Evolutionary conservation across 371 early-diverging fungal genomes (phyloP), one percentile per base, ranked within the genome.

Genomic region (Rhizopus sp.): DNA sequence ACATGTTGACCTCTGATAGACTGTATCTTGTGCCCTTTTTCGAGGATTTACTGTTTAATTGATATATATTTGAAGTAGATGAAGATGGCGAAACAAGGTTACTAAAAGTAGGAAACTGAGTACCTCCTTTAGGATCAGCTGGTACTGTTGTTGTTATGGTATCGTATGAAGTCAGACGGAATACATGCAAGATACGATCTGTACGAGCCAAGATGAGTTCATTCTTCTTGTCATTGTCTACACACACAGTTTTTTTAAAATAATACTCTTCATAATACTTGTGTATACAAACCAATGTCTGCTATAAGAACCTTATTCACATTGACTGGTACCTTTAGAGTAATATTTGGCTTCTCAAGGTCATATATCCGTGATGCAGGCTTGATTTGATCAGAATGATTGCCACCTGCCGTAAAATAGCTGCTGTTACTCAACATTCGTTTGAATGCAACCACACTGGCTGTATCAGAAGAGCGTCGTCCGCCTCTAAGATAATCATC

Each of bases 201-300:
- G 93, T 91, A n/a, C 91, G 81, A 1, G 88, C 90, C 15, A 92
- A 64, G 2, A 92, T 82, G 5, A 92, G 69, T 62, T 92, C 91
- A 51, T 92, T 92, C 44, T 83, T 51, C 2, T 84, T 84, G 59
- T 91, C 89, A 40, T 85, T 88, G 59, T 92, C 90, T 85, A 54
- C 23, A 23, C 23, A 23, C 23, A 23, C 0, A 23, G 23, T 23
- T 23, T 23, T 23, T 23, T 23, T 23, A 23, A 23, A 53, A 8
- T n/a, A 13, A 59, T 48, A 23, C 15, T 8, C 31, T 13, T 39
- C 6, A 13, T 10, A 7, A 9, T 12, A 48, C 12, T 9, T 45
- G 51, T 13, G 5, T 40, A 12, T 29, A 30, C 57, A 31, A 71
- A 83, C 85, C 85, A 17, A 92, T 79, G 58, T 91, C 92, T 0